phyloP scores from a whole-genome alignment of 305 asterid genomes.

The Fraxinus nigra region DNA sequence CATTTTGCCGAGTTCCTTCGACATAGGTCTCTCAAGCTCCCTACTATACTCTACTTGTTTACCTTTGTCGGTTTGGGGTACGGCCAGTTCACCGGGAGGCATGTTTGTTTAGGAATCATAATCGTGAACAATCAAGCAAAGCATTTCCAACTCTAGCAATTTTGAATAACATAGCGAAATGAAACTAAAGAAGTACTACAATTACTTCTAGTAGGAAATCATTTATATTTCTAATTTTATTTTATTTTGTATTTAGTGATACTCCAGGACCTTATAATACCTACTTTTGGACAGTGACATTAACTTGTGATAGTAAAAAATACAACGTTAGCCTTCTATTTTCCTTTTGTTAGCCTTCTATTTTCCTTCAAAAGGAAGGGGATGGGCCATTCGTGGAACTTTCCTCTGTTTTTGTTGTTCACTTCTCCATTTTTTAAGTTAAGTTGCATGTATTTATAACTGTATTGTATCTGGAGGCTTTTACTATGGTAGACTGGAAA shows the following conservation, averaged over 20 bases:
- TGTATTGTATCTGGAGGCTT: conserved; percentile 14
- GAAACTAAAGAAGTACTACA: background rate
- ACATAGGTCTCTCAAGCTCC: too few relatives aligned
- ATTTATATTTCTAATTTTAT: background rate
- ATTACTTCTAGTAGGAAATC: background rate
- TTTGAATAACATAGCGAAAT: background rate
- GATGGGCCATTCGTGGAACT: background rate
- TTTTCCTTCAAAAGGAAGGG: background rate
- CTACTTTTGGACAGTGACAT: background rate
- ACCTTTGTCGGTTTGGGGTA: too few relatives aligned
- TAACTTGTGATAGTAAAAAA: background rate
- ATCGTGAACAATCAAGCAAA: background rate
- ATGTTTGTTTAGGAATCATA: background rate
- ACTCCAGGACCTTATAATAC: background rate
- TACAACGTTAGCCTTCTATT: background rate
- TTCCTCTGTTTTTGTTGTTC: background rate
- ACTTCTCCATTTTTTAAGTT: background rate
- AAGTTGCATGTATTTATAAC: background rate
- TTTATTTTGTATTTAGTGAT: background rate
- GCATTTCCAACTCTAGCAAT: background rate
- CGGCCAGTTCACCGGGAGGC: too few relatives aligned
- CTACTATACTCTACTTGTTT: too few relatives aligned
- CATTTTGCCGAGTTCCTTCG: too few relatives aligned
- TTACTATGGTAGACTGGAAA: background rate
- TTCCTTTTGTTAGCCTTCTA: background rate